phyloP scores from a whole-genome alignment of 1,284 basidiomycete genomes.

The Gastroboletus turbinatus region DNA sequence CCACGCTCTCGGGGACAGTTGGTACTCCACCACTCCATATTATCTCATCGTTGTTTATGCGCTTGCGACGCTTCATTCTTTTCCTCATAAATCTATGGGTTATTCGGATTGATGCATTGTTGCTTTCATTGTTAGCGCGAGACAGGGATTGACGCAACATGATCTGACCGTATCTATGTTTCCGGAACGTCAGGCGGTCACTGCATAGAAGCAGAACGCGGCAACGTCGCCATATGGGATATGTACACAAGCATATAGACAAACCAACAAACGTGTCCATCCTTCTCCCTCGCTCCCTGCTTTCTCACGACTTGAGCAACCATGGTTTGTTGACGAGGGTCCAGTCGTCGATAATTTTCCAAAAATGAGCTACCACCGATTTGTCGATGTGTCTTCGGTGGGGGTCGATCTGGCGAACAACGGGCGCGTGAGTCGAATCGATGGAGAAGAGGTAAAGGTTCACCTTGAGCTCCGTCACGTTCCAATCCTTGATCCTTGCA shows the following conservation, averaged over 20 bases:
- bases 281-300: not conserved
- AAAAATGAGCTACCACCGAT: conserved; percentile 91
- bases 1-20: not conserved
- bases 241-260: not conserved
- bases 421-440: not conserved
- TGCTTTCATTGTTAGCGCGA: not conserved
- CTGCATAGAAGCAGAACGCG: not conserved
- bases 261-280: not conserved
- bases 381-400: conserved; percentile 92
- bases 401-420: conserved; percentile 72
- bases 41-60: not conserved
- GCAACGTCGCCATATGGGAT: not conserved
- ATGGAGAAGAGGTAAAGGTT: not conserved
- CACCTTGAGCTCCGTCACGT: conserved; percentile 91
- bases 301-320: conserved; percentile 46
- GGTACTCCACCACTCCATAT: not conserved
- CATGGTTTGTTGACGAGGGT: conserved; percentile 77
- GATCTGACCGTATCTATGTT: not conserved
- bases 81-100: conserved; percentile 13
- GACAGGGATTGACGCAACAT: not conserved
- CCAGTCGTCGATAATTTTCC: conserved; percentile 90
- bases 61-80: not conserved
- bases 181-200: too few relatives aligned
- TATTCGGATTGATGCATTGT: not conserved
- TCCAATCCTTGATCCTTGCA: conserved; percentile 91